A percentile compares a stretch with the other conserved stretches of the same genome.
Evolutionary conservation across 1,139 yeast genomes (phyloP).

Genomic region (Suhomyces coccinellae): DNA sequence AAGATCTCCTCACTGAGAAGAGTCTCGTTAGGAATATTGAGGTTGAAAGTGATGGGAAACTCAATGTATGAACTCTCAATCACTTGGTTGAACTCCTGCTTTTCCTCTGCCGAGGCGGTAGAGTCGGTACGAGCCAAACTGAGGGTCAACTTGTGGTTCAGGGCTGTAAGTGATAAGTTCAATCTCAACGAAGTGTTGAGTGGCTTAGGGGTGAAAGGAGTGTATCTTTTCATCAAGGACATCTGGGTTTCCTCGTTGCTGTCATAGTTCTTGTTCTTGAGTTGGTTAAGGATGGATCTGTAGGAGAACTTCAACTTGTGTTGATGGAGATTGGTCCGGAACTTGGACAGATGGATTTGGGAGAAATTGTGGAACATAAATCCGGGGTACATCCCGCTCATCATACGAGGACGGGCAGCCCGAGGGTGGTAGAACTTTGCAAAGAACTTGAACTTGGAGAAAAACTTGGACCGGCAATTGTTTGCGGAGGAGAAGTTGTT

Average conservation of each 20-base stretch:
- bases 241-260: not conserved
- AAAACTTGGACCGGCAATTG: constrained; percentile 12
- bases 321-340: constrained; percentile 23
- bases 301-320: constrained; percentile 23
- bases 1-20: constrained; percentile 50
- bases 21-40: constrained; percentile 50
- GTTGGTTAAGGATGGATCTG: constrained; percentile 19
- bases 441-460: constrained; percentile 14
- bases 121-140: constrained; percentile 38
- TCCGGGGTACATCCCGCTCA: constrained; percentile 17
- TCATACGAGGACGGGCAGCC: constrained; percentile 10
- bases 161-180: constrained; percentile 35
- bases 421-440: constrained; percentile 16
- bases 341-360: constrained; percentile 24
- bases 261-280: constrained; percentile 12
- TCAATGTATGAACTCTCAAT: constrained; percentile 52
- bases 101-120: constrained; percentile 24
- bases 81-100: constrained; percentile 13
- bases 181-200: constrained; percentile 11
- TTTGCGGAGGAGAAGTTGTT: constrained; percentile 13
- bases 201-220: constrained; percentile 8
- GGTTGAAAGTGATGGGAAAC: constrained; percentile 43
- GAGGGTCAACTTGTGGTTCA: constrained; percentile 39
- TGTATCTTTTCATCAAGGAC: not conserved
- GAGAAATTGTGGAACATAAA: constrained; percentile 29